Conservation (phyloP, 108 stramenopile genomes). For the Cylindrotheca fusiformis region DNA sequence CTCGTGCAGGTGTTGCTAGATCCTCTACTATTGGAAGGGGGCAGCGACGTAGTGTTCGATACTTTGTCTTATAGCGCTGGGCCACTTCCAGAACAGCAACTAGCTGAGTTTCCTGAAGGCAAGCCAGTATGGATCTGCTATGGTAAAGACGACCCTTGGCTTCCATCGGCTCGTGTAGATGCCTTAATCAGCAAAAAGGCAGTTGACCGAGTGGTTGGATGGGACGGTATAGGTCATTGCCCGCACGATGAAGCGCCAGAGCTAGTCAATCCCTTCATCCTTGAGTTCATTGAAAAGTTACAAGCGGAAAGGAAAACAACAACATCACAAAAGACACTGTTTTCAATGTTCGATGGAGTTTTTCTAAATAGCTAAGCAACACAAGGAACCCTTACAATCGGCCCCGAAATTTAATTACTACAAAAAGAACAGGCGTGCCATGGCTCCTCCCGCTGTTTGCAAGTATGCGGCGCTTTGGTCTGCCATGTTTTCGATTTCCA, state of each 20-base stretch:
- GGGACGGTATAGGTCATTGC: conserved; percentile 92
- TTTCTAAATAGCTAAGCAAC: no score
- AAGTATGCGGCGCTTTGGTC: conserved; percentile 58
- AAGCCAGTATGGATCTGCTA: conserved; percentile 84
- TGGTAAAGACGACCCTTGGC: conserved; percentile 94
- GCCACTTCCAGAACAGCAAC: conserved; percentile 94
- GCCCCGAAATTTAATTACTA: conserved; percentile 9
- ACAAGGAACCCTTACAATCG: no score
- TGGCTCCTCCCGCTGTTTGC: conserved; percentile 73
- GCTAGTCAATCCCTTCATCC: conserved; percentile 78
- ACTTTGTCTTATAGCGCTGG: conserved; percentile 91
- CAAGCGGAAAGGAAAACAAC: not conserved
- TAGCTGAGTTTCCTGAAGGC: conserved; percentile 43
- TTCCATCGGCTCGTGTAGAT: conserved; percentile 75
- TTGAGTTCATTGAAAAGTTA: conserved; percentile 79
- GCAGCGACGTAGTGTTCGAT: conserved; percentile 92
- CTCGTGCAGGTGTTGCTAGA: conserved; percentile 81
- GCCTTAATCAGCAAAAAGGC: conserved; percentile 44
- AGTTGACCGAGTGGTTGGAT: conserved; percentile 72
- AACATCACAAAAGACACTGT: not conserved
- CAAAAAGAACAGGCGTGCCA: conserved; percentile 81
- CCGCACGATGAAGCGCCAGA: conserved; percentile 94
- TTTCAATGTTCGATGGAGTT: not conserved
- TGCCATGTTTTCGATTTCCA: conserved; percentile 73
- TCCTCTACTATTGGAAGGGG: conserved; percentile 83